Evolutionary conservation across 2,329 filamentous ascomycete species (phyloP).

Genomic region (Fonsecaea pugnacius): DNA sequence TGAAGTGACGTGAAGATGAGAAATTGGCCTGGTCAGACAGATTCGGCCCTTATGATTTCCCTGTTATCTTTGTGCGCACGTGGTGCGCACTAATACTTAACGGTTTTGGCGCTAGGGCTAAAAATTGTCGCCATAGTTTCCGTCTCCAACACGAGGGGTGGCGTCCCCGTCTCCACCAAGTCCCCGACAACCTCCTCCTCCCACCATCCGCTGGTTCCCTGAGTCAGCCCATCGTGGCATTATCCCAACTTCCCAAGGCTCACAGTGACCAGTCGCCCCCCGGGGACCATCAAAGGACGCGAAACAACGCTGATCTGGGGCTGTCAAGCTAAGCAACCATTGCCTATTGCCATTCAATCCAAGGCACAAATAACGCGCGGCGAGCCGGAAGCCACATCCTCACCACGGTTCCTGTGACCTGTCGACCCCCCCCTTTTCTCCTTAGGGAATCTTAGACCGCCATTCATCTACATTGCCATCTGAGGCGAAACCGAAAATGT

Average conservation of each 20-base stretch:
- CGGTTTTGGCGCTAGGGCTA: background rate
- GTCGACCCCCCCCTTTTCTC: background rate
- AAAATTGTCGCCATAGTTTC: conserved; percentile 17
- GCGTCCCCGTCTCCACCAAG: conserved; percentile 1
- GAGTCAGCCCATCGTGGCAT: conserved; percentile 12
- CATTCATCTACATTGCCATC: conserved; percentile 11
- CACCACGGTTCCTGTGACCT: conserved; percentile 1
- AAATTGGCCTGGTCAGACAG: background rate
- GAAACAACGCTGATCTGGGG: background rate
- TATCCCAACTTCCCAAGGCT: conserved; percentile 3
- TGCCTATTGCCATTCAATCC: conserved; percentile 1
- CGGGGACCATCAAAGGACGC: conserved; percentile 4
- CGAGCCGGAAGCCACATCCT: conserved; percentile 2
- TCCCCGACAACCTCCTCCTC: conserved; percentile 18
- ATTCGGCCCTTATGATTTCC: background rate
- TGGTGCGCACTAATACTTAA: background rate
- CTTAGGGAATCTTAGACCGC: conserved; percentile 2
- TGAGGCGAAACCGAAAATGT: conserved; percentile 14
- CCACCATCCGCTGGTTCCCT: conserved; percentile 1
- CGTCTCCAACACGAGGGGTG: background rate
- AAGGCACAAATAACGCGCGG: background rate
- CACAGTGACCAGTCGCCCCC: background rate
- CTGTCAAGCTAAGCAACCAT: background rate
- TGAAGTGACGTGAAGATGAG: background rate
- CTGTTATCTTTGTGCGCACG: background rate